Base-by-base conservation (phyloP, 257 asterid genomes). In the Verbena officinalis region DNA sequence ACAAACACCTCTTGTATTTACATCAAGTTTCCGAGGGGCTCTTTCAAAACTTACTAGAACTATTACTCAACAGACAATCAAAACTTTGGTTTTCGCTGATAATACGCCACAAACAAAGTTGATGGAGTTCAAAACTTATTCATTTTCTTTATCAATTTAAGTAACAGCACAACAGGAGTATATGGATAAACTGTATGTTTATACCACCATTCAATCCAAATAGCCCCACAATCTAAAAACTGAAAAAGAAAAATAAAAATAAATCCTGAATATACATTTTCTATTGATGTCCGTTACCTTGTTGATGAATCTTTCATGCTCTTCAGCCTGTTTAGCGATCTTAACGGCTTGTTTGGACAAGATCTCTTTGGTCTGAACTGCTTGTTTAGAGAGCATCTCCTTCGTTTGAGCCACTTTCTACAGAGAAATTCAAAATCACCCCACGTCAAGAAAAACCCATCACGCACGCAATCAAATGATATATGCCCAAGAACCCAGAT, bases 241-340 rank as follows among this genome's bases (percentile, higher is more conserved):
- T 36, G 24, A 12, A 19, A 23, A 7, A n/a, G n/a, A n/a, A 44
- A 1, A 39, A 19, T 38, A 14, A 4, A 44, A 9, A 62, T 52
- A 70, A 52, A 27, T 69, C 56, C 7, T 6, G 42, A 57, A 34
- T 58, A 10, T 11, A 17, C 5, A 45, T 24, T 48, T n/a, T 16
- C 3, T 31, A 17, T 60, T 23, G 19, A 55, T 8, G 39, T 23
- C 15, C 5, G 24, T 38, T 54, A 89, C 99, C 92, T 94, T 94
- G 69, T 84, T 87, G 67, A 94, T 90, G 78, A 94, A 90, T 62
- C 85, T 81, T 72, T 90, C 97, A 20, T 90, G 99, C 74, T 88
- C 99, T 73, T 88, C 99, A 59, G 99, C 99, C 80, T 86, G 90
- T 69, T 83, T 87, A 24, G 99, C 99, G 62, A 93, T 93, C 86